Evolutionary conservation across 2,329 filamentous ascomycete genomes (phyloP).

Genomic region (Claviceps arundinis): DNA sequence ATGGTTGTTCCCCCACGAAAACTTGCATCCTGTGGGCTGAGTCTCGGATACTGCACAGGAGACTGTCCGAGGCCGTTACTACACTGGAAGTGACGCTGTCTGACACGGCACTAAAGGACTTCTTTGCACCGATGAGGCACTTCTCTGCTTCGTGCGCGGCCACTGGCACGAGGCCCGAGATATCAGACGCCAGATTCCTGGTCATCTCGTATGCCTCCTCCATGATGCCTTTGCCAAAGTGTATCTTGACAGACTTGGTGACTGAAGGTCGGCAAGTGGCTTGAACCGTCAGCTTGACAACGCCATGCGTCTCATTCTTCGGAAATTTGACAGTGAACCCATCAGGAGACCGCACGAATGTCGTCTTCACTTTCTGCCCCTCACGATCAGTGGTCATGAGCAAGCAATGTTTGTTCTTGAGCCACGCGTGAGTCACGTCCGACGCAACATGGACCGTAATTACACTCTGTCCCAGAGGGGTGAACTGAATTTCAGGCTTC

Average conservation of each 20-base stretch:
- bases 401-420: constrained; percentile 39
- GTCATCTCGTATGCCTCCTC: constrained; percentile 31
- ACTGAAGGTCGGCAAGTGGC: constrained; percentile 47
- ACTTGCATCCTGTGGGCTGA: constrained; percentile 12
- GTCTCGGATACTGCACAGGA: constrained; percentile 12
- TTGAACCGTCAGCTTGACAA: constrained; percentile 43
- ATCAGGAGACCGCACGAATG: constrained; percentile 32
- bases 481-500: constrained; percentile 18
- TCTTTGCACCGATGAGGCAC: constrained; percentile 21
- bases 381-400: constrained; percentile 40
- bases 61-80: constrained; percentile 15
- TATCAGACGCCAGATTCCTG: constrained; percentile 27
- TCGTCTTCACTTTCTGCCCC: constrained; percentile 32
- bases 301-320: constrained; percentile 40
- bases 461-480: constrained; percentile 28
- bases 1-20: constrained; percentile 12
- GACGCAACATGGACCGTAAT: constrained; percentile 41
- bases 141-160: constrained; percentile 25
- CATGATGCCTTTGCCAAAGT: constrained; percentile 40
- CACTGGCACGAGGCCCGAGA: constrained; percentile 27
- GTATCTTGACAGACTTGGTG: constrained; percentile 46
- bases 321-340: constrained; percentile 40
- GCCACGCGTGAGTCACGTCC: constrained; percentile 37
- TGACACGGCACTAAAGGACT: constrained; percentile 19
- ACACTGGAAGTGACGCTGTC: constrained; percentile 13